Conservation (phyloP, 768 basidiomycete genomes). For the Trichaptum fuscoviolaceum region DNA sequence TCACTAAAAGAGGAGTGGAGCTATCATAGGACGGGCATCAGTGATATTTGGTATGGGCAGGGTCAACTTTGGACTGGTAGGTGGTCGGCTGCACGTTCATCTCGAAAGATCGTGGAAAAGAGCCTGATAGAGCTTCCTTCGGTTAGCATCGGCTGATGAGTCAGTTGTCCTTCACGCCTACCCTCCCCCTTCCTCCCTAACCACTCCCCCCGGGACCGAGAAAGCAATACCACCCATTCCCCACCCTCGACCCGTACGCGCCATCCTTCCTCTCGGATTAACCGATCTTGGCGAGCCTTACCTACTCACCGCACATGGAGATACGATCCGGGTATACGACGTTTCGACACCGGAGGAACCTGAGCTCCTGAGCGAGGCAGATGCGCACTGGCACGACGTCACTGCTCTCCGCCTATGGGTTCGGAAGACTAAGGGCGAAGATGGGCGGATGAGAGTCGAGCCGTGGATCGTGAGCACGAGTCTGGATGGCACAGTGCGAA, state of each 20-base stretch:
- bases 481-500: slow-evolving; percentile 82
- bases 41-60: slow-evolving; percentile 60
- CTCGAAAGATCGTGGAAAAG: not conserved
- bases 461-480: slow-evolving; percentile 82
- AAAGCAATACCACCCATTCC: slow-evolving; percentile 47
- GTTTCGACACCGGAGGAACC: slow-evolving; percentile 62
- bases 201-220: slow-evolving; percentile 12
- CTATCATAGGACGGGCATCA: slow-evolving; percentile 80
- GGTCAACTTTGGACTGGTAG: slow-evolving; percentile 88
- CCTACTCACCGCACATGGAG: slow-evolving; percentile 78
- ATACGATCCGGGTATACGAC: slow-evolving; percentile 78
- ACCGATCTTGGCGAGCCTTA: slow-evolving; percentile 68
- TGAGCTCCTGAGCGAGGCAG: slow-evolving; percentile 65
- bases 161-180: slow-evolving; percentile 62
- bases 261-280: slow-evolving; percentile 62
- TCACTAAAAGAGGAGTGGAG: slow-evolving; percentile 49
- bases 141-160: slow-evolving; percentile 82
- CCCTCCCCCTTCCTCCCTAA: slow-evolving; percentile 23
- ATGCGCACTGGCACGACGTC: slow-evolving; percentile 91
- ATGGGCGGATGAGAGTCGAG: slow-evolving; percentile 48
- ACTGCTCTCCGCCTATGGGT: slow-evolving; percentile 72
- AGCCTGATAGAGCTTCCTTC: slow-evolving; percentile 5
- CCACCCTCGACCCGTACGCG: slow-evolving; percentile 63
- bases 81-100: slow-evolving; percentile 12
- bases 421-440: slow-evolving; percentile 39